Evolutionary conservation across 768 basidiomycete species (phyloP).

Genomic region (Leccinum aurantiacum): DNA sequence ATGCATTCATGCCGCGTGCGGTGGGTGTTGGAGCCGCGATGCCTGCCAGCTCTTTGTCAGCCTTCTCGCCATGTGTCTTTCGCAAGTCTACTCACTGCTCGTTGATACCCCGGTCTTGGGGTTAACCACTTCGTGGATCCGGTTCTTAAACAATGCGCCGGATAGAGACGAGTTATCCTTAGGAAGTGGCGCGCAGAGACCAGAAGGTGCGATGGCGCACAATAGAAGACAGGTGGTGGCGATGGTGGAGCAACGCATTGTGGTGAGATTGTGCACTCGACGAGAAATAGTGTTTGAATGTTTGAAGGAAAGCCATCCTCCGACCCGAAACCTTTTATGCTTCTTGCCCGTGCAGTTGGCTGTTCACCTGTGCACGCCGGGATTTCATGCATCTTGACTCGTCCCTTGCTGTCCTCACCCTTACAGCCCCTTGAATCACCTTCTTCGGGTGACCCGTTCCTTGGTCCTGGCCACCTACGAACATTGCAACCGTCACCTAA

Average conservation of each 20-base stretch:
- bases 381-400: neutral
- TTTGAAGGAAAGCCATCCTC: slow-evolving; percentile 1
- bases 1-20: neutral
- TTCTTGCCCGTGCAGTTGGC: neutral
- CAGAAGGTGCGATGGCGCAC: slow-evolving; percentile 15
- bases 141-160: slow-evolving; percentile 20
- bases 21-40: neutral
- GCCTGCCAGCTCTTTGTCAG: slow-evolving; percentile 5
- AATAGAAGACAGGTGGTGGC: slow-evolving; percentile 13
- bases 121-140: slow-evolving; percentile 22
- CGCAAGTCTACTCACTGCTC: slow-evolving; percentile 6
- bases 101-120: slow-evolving; percentile 7
- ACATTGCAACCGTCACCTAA: neutral
- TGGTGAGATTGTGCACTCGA: slow-evolving; percentile 8
- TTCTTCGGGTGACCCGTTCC: neutral
- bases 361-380: slow-evolving; percentile 13
- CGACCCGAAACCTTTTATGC: slow-evolving; percentile 14
- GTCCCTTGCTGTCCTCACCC: neutral
- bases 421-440: slow-evolving; percentile 1
- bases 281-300: neutral
- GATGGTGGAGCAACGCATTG: slow-evolving; percentile 16
- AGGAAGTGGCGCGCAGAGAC: slow-evolving; percentile 18
- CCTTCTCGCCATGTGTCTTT: neutral
- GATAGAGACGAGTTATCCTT: neutral
- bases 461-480: slow-evolving; percentile 1